Evolutionary conservation across 805 yeast species (phyloP), one percentile per base, ranked within the genome.

Genomic region (Saccharomycopsis sp.): DNA sequence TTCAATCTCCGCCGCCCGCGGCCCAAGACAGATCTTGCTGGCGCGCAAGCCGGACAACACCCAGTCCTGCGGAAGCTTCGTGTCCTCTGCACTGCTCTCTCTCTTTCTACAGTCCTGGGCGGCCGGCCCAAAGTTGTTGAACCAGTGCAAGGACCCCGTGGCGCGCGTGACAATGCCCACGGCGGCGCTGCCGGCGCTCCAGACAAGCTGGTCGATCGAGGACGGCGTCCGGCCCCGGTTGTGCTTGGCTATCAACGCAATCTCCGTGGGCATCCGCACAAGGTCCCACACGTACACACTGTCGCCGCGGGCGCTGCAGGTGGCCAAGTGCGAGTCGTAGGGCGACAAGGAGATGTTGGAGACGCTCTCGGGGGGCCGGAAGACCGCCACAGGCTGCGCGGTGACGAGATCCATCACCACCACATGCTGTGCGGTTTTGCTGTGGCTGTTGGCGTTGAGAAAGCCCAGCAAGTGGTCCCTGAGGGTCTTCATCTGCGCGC

Each of bases 81-180:
- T 3, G 40, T 48, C 18, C 50, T 53, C 18, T 57, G 55, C n/a
- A 44, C 63, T 34, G 61, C 65, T 51, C 16, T 61, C 63, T 12
- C n/a, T 37, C 12, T 37, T 37, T n/a, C n/a, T n/a, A n/a, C n/a
- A n/a, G n/a, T n/a, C n/a, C n/a, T n/a, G n/a, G n/a, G n/a, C n/a
- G n/a, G n/a, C n/a, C n/a, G 44, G n/a, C 15, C 41, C 29, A 46
- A 23, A 58, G 34, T 58, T 55, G 8, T 50, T 76, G 66, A 79
- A 85, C 78, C 85, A 82, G 64, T 85, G 90, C 18, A 85, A 68
- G 0, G 87, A 78, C 0, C 90, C 90, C 14, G 79, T 73, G 2
- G 74, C 68, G 56, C 73, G 71, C 24, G 85, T 84, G 16, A 82
- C 72, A 48, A 84, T 70, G 0, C 84, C 80, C 60, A 84, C 64